Base-by-base conservation (phyloP, 768 basidiomycete genomes). In the Pleurotus cornucopiae region DNA sequence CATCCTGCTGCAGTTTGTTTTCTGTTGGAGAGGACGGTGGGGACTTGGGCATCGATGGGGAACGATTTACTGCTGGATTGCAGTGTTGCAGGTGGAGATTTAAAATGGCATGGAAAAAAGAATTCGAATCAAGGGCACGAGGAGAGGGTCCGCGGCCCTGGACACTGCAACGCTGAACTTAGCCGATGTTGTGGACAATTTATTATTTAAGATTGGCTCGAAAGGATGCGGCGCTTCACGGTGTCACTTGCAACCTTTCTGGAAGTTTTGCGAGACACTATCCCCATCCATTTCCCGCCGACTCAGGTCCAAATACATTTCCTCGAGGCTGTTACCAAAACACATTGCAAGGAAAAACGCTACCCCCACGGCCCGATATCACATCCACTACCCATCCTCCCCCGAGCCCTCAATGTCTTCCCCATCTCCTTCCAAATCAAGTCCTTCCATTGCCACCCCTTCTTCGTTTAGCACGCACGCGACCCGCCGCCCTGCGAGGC, bases 371-470 rank as follows among this genome's bases (percentile, higher is more conserved):
- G 49, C 59, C 62, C 48, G 59, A 60, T 57, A 57, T 56, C 54
- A 54, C 57, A 46, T 44, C 44, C 64, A 64, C 54, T 62, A 63
- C 58, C 62, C 62, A 58, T 64, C 60, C 55, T 70, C 73, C 6
- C 65, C 74, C 34, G 39, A 37, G 56, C 62, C 76, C 66, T 78
- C 80, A 66, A 66, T 66, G 62, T 78, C 77, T 64, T 82, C 84
- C 61, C 70, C 82, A 60, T 84, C 84, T 55, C 78, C 86, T 74
- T 89, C 90, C 72, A 92, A 75, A 76, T 92, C 90, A 63, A 91
- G 73, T 45, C 85, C 77, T 72, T 92, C 88, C 77, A 92, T 66
- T 57, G 70, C 73, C 60, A 73, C 76, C 60, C 88, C 89, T 54
- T 75, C 74, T 57, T 69, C 71, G 67, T 88, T 88, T 66, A 91